Evolutionary conservation across 176 grass and related monocot species (phyloP).

Genomic region (Aegilops umbellulata): DNA sequence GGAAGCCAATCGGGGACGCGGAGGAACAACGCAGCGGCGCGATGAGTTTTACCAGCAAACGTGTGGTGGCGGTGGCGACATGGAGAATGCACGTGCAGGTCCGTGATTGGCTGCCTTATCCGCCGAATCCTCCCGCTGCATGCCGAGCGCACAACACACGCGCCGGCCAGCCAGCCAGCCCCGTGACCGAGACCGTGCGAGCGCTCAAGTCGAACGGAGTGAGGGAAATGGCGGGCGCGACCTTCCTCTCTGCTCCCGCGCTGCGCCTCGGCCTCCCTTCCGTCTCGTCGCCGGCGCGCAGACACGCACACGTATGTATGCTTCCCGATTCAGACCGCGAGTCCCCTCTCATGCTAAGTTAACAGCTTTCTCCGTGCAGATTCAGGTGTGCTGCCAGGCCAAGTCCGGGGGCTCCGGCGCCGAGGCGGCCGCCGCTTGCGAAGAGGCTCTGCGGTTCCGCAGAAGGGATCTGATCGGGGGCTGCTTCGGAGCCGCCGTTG

Average conservation of each 20-base stretch:
- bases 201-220: not conserved
- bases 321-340: not conserved
- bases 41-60: slow-evolving; percentile 5
- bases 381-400: slow-evolving; percentile 37
- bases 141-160: not conserved
- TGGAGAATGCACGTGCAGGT: not conserved
- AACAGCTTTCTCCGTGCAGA: not conserved
- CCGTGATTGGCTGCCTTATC: slow-evolving; percentile 46
- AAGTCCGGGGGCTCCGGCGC: not conserved
- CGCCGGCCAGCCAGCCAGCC: not conserved
- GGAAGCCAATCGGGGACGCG: not conserved
- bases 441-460: slow-evolving; percentile 16
- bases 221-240: slow-evolving; percentile 58
- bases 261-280: slow-evolving; percentile 4
- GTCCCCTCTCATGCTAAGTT: not conserved
- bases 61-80: slow-evolving; percentile 25
- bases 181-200: not conserved
- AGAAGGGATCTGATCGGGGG: slow-evolving; percentile 56
- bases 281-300: slow-evolving; percentile 18
- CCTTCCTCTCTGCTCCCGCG: slow-evolving; percentile 45
- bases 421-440: not conserved
- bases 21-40: not conserved
- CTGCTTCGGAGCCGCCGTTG: slow-evolving; percentile 41
- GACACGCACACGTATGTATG: slow-evolving; percentile 19
- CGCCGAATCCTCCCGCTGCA: not conserved